Conservation (phyloP, 352 stramenopile genomes). For the Globisporangium mamillatum region DNA sequence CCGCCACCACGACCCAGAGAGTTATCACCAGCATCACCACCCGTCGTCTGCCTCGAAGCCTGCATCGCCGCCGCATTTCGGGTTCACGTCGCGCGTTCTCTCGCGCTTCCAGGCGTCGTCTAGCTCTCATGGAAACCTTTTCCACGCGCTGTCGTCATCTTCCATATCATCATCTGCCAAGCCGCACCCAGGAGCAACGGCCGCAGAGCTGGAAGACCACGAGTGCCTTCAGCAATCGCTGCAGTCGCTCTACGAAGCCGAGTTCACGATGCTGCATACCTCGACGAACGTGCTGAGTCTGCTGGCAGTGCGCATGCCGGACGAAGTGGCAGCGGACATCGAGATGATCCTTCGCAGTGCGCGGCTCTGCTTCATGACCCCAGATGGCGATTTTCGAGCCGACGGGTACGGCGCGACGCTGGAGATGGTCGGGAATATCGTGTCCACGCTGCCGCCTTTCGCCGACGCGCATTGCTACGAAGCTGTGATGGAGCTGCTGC, state of each 20-base stretch:
- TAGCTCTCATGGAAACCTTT: conserved; percentile 52
- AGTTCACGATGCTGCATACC: conserved; percentile 56
- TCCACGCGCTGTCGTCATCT: conserved; percentile 44
- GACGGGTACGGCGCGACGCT: conserved; percentile 65
- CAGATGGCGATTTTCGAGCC: conserved; percentile 57
- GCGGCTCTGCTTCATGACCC: conserved; percentile 50
- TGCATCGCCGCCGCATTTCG: conserved; percentile 27
- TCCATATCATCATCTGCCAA: conserved; percentile 17
- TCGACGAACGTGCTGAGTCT: conserved; percentile 59
- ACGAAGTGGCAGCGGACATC: conserved; percentile 34
- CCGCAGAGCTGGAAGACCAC: conserved; percentile 24
- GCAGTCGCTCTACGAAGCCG: conserved; percentile 51
- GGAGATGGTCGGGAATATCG: conserved; percentile 62
- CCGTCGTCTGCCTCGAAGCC: conserved; percentile 3
- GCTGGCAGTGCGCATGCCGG: conserved; percentile 44
- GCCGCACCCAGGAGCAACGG: neutral
- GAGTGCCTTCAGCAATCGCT: conserved; percentile 36
- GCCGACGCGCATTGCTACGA: conserved; percentile 18
- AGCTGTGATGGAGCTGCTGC: conserved; percentile 39
- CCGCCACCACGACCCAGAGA: conserved; percentile 10
- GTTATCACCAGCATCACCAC: neutral
- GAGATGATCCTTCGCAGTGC: conserved; percentile 35
- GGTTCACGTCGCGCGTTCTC: conserved; percentile 73
- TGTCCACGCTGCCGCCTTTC: conserved; percentile 21
- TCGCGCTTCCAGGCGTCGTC: conserved; percentile 59